phyloP scores from a whole-genome alignment of 352 stramenopile species.

The Globisporangium apiculatum region DNA sequence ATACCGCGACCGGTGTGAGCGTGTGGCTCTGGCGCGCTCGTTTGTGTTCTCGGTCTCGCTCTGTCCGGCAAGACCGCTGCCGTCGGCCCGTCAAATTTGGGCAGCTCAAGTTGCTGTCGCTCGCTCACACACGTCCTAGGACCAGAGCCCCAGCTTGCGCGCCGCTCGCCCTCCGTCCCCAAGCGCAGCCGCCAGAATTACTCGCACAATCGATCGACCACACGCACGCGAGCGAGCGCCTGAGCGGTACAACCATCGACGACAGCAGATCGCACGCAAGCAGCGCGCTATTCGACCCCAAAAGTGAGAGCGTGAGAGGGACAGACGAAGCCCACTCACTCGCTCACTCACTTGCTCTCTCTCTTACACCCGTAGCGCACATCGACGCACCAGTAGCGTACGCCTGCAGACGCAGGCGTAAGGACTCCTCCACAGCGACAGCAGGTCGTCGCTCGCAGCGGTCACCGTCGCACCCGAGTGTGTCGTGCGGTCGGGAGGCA shows the following conservation, averaged over 20 bases:
- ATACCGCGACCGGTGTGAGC: not conserved
- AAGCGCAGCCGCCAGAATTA: too few species aligned
- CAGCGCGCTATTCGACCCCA: not conserved
- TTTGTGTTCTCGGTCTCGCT: not conserved
- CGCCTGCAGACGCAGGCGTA: too few species aligned
- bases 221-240: too few species aligned
- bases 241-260: too few species aligned
- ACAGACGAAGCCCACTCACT: not conserved
- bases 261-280: not conserved
- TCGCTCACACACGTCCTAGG: not conserved
- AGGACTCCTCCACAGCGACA: not conserved
- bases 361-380: not conserved
- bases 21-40: not conserved
- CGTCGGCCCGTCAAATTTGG: not conserved
- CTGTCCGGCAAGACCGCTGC: not conserved
- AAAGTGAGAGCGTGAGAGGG: not conserved
- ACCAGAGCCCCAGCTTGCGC: too few species aligned
- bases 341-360: not conserved
- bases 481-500: not conserved
- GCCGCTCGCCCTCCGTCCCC: too few species aligned
- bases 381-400: not conserved
- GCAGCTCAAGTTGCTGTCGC: not conserved
- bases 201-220: too few species aligned
- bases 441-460: not conserved
- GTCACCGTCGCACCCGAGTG: not conserved